A percentile compares a stretch with the other conserved stretches of the same genome.
These are phyloP conservation scores for Blastomyces parvus DNA, from an alignment of 2,329 filamentous ascomycete species.

Conservation along the genomic window DNA sequence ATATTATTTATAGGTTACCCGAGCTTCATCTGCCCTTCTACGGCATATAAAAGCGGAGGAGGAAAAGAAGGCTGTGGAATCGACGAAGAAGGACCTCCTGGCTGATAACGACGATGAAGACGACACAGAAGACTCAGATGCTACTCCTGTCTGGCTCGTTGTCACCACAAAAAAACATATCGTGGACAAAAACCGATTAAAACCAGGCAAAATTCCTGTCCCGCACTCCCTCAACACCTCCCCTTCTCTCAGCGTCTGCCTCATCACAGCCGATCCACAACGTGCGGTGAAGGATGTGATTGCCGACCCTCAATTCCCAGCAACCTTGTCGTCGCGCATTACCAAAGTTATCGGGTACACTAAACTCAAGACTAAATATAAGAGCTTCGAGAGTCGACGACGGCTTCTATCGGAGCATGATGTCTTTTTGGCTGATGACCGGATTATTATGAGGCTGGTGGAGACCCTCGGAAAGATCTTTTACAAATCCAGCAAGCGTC, in stretches of 20 bases:
- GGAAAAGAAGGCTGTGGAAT: slow-evolving; percentile 39
- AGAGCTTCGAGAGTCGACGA: slow-evolving; percentile 76
- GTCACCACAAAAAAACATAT: slow-evolving; percentile 58
- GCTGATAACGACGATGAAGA: slow-evolving; percentile 37
- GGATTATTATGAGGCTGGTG: slow-evolving; percentile 65
- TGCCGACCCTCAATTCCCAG: slow-evolving; percentile 61
- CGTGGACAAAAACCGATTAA: slow-evolving; percentile 64
- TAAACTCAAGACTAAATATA: slow-evolving; percentile 84
- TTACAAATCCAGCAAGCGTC: slow-evolving; percentile 79
- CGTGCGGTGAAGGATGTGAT: slow-evolving; percentile 84
- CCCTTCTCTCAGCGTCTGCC: slow-evolving; percentile 61
- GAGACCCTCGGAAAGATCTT: slow-evolving; percentile 81
- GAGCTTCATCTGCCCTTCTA: slow-evolving; percentile 51
- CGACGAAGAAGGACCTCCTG: slow-evolving; percentile 48
- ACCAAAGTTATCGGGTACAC: slow-evolving; percentile 68
- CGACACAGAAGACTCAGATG: slow-evolving; percentile 35
- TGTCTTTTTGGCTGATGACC: slow-evolving; percentile 84
- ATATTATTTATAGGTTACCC: slow-evolving; percentile 40
- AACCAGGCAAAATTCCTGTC: slow-evolving; percentile 71
- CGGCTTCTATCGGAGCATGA: slow-evolving; percentile 81
- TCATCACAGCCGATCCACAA: slow-evolving; percentile 77
- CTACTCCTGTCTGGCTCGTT: slow-evolving; percentile 51
- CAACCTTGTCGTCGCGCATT: slow-evolving; percentile 56
- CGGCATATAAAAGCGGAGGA: slow-evolving; percentile 46
- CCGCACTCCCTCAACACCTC: slow-evolving; percentile 66